Base-by-base conservation (phyloP, 148 eudicot genomes). In the Rhododendron henanense region DNA sequence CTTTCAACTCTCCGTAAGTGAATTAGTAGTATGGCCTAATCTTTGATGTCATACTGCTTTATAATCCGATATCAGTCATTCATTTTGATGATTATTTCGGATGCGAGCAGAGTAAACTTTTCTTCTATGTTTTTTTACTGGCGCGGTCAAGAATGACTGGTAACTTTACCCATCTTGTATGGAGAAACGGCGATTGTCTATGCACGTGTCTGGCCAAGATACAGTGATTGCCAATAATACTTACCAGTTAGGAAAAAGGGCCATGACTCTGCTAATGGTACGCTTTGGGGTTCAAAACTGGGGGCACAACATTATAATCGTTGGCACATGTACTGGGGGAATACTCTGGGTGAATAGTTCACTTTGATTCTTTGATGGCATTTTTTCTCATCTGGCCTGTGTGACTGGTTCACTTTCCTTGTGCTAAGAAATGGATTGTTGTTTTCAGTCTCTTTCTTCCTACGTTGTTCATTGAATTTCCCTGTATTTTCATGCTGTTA, bases 1-100 rank as follows among this genome's bases (percentile, higher is more conserved):
- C 78, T 55, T 84, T n/a, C 57, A 53, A 63, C 15, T 50, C 25
- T 83, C 57, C 15, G 14, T 18, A 3, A 71, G 55, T 69, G 85
- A 28, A 45, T 28, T 44, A 5, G 73, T 23, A 47, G 21, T 41
- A 31, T 67, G 78, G 78, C 33, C 7, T 65, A 67, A 39, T 15
- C 31, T 44, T 61, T 59, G 28, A 33, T 65, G 85, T 83, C 55
- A 71, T 28, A 21, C 35, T 67, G 75, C 51, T 84, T 83, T 53
- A 16, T 31, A 47, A 47, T 83, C 39, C 35, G 2, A 47, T 47
- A 16, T 47, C 2, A n/a, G 6, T 45, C n/a, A 2, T 45, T 83
- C 6, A 19, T 83, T 83, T 83, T 47, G 23, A 83, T 65, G 83
- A 44, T 57, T 69, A 69, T 13, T 69, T 14, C 1, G 6, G 37